Evolutionary conservation across 306 rosid genomes (phyloP), one percentile per base, ranked within the genome.

Genomic region (Geum urbanum): DNA sequence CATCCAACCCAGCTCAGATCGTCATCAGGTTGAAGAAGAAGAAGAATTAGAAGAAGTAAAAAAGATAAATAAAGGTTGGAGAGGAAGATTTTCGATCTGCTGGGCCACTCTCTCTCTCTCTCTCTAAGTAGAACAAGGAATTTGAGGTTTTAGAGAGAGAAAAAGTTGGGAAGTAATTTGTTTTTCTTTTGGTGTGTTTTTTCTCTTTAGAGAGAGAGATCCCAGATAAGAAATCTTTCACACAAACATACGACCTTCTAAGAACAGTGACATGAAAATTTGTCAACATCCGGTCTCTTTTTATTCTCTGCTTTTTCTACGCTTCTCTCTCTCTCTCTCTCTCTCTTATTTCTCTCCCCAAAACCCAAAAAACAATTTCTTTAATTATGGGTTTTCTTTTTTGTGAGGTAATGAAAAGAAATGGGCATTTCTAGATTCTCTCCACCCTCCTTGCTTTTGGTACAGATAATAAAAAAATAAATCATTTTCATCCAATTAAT

Each of bases 261-360:
- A 86, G 95, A 90, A 94, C 96, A 94, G 92, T 88, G 97, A 94
- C 98, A 88, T 84, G 88, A 88, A 32, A 84, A 88, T 94, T 90
- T 94, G 98, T 94, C 98, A 85, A 90, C 91, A 88, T 90, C 96
- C 90, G 96, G 92, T 94, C 96, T 90, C 94, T 81, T 90, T 90
- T 84, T 90, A 94, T 94, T 94, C 97, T 83, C 92, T 90, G 90
- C 92, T 88, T 86, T 85, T 85, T 86, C 91, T 62, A 83, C 88
- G 76, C 85, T 86, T 80, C 87, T 86, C 81, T 78, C 84, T 75
- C 82, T 22, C 52, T 24, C 72, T 72, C 86, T 86, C 81, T 81
- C 87, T 73, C 80, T 22, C 46, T 35, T 51, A 43, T 62, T 22
- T 58, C 8, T n/a, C 43, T 67, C 59, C 68, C 61, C 66, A 16